Conservation (phyloP, 768 basidiomycete species). For the Calocera viscosa region DNA sequence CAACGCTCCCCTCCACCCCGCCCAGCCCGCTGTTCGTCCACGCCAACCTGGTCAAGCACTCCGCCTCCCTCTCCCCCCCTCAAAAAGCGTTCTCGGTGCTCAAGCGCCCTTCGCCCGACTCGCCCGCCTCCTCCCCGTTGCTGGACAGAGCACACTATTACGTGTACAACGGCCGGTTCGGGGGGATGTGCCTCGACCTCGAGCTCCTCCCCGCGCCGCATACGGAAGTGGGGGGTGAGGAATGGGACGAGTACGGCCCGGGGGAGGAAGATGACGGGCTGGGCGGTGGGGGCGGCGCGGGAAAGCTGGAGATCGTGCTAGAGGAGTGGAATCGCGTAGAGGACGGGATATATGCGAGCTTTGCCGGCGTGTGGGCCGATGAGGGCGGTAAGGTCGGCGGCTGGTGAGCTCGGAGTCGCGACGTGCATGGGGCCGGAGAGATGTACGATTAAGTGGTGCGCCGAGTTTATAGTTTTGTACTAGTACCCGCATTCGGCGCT, state of each 20-base stretch:
- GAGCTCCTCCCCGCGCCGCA: not conserved
- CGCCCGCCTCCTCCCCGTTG: not conserved
- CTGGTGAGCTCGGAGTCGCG: no score
- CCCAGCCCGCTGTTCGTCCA: not conserved
- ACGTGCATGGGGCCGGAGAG: no score
- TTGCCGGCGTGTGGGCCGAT: not conserved
- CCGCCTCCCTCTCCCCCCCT: not conserved
- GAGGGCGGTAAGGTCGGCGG: not conserved
- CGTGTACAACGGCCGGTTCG: not conserved
- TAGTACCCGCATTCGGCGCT: no score
- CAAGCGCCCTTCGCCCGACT: not conserved
- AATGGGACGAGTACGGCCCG: slow-evolving; percentile 2
- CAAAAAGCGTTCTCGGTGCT: not conserved
- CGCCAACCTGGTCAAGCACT: slow-evolving; percentile 6
- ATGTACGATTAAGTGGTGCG: no score
- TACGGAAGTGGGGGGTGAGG: not conserved
- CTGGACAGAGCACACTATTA: not conserved
- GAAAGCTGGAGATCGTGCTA: not conserved
- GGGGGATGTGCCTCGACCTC: slow-evolving; percentile 1
- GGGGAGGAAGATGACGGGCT: not conserved
- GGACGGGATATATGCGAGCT: not conserved
- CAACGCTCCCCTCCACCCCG: not conserved
- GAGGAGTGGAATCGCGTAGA: not conserved
- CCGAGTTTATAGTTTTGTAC: no score
- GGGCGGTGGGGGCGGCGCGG: not conserved